phyloP scores from a whole-genome alignment of 192 early-diverging fungal genomes.

The Oehlia diaphana region DNA sequence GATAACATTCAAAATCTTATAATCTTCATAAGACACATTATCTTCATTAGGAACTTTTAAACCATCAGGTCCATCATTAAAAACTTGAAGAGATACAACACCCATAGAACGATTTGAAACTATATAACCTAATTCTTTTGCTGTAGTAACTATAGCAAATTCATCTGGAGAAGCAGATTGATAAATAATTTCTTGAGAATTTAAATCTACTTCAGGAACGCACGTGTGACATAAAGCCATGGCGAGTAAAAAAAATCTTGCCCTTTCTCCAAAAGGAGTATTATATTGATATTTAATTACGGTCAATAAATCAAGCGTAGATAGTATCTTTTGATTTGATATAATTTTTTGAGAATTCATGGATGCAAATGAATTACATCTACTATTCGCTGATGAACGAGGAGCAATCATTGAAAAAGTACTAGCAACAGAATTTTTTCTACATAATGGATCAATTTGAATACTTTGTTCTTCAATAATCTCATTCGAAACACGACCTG shows the following conservation, averaged over 20 bases:
- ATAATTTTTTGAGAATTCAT: not conserved
- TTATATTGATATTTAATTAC: conserved; percentile 20
- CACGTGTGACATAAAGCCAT: conserved; percentile 83
- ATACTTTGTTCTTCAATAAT: not conserved
- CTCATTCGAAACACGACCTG: not conserved
- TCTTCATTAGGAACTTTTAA: conserved; percentile 32
- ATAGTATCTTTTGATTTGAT: not conserved
- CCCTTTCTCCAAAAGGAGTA: conserved; percentile 32
- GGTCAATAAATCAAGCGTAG: conserved; percentile 10
- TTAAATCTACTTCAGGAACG: conserved; percentile 67
- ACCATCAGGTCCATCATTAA: conserved; percentile 24
- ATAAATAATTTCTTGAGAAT: conserved; percentile 63
- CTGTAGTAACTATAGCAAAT: conserved; percentile 77
- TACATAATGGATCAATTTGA: not conserved
- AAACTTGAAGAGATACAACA: conserved; percentile 47
- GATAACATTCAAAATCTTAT: conserved; percentile 68
- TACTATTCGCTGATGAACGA: not conserved
- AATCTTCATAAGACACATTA: conserved; percentile 30
- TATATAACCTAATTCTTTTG: conserved; percentile 70
- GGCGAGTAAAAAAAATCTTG: conserved; percentile 69
- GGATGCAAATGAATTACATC: not conserved
- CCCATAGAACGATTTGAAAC: conserved; percentile 59
- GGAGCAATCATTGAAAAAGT: conserved; percentile 29
- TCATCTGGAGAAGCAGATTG: conserved; percentile 85
- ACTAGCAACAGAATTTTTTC: not conserved